A percentile compares a stretch with the other conserved stretches of the same genome.
phyloP scores from a whole-genome alignment of 2,329 filamentous ascomycete species.

The Xylariaceae sp. region DNA sequence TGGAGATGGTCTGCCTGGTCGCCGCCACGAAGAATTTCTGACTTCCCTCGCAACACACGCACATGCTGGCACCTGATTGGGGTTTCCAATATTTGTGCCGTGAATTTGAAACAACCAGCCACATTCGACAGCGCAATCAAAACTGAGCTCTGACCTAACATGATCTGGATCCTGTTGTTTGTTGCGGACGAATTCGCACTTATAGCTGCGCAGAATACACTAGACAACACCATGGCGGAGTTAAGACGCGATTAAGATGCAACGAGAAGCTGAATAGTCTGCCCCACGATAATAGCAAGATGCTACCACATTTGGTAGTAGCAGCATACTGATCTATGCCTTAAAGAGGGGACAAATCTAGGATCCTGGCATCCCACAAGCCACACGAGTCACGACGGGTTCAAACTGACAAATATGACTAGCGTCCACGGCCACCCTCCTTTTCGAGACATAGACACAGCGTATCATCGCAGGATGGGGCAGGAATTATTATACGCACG shows the following conservation, averaged over 20 bases:
- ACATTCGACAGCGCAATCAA: background rate
- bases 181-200: too few relatives aligned
- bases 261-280: background rate
- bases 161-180: too few relatives aligned
- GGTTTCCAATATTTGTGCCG: too few relatives aligned
- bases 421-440: slow-evolving; percentile 23
- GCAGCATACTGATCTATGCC: background rate
- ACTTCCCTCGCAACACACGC: too few relatives aligned
- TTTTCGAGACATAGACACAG: slow-evolving; percentile 15
- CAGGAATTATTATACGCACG: slow-evolving; percentile 3
- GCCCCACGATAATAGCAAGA: too few relatives aligned
- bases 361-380: slow-evolving; percentile 13
- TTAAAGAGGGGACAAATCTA: background rate
- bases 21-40: background rate
- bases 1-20: background rate
- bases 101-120: background rate
- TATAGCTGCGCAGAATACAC: too few relatives aligned
- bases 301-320: background rate
- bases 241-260: background rate
- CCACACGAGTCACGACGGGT: background rate
- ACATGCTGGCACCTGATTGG: too few relatives aligned
- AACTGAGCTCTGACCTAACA: background rate
- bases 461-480: background rate
- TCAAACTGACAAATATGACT: slow-evolving; percentile 27
- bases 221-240: background rate